A percentile compares a stretch with the other conserved stretches of the same genome.
Evolutionary conservation across 2,329 filamentous ascomycete genomes (phyloP).

Genomic region (Aspergillus thermomutatus): DNA sequence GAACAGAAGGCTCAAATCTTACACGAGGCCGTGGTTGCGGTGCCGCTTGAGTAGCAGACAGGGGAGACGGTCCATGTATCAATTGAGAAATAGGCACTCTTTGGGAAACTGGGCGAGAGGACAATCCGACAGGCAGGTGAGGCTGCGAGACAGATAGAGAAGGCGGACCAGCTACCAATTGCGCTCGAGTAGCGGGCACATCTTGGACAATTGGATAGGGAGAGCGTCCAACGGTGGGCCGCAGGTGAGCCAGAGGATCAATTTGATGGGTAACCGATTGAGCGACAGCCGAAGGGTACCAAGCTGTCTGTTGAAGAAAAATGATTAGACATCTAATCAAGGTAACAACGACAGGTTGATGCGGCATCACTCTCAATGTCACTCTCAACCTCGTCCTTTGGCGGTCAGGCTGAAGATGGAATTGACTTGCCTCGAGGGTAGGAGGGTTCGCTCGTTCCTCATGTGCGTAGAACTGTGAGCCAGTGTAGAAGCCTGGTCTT

Average conservation of each 20-base stretch:
- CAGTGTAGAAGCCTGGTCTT: not conserved
- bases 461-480: not conserved
- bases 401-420: too few species aligned
- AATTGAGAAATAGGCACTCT: not conserved
- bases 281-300: not conserved
- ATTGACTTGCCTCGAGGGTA: not conserved
- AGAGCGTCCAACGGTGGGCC: not conserved
- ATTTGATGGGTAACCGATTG: not conserved
- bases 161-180: not conserved
- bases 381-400: not conserved
- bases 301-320: not conserved
- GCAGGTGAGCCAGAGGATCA: not conserved
- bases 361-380: too few species aligned
- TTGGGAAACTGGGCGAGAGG: not conserved
- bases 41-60: not conserved
- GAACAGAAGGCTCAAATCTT: not conserved
- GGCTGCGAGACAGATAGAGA: not conserved
- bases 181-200: not conserved
- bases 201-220: not conserved
- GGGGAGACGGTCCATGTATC: not conserved
- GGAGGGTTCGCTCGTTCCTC: not conserved
- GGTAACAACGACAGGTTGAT: too few species aligned
- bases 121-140: not conserved
- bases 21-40: not conserved
- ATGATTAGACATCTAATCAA: not conserved